Evolutionary conservation across 768 basidiomycete genomes (phyloP).

Genomic region (Galerina marginata): DNA sequence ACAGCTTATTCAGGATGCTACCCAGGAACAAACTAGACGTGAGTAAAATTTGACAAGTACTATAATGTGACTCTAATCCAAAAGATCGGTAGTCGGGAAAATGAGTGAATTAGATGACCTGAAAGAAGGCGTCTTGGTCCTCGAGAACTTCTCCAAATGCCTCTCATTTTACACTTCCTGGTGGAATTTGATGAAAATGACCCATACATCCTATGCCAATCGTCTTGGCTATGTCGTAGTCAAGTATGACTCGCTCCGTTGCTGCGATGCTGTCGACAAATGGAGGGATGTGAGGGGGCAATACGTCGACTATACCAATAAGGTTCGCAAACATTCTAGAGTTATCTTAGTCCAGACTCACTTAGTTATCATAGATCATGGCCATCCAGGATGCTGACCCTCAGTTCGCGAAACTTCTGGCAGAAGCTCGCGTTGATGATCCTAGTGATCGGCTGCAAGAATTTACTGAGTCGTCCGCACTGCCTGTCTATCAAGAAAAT

Average conservation of each 20-base stretch:
- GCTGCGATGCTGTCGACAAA: neutral
- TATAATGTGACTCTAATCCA: neutral
- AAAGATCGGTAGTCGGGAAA: neutral
- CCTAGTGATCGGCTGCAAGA: too few relatives aligned
- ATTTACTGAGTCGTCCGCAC: neutral
- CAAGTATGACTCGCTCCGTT: constrained; percentile 1
- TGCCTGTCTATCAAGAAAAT: too few relatives aligned
- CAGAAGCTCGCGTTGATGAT: neutral
- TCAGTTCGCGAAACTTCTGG: too few relatives aligned
- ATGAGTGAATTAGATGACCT: neutral
- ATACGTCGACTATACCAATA: constrained; percentile 9
- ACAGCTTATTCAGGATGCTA: neutral
- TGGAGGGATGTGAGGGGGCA: constrained; percentile 9
- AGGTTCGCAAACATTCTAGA: neutral
- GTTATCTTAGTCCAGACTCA: too few relatives aligned
- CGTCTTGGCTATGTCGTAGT: neutral
- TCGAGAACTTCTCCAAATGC: constrained; percentile 11
- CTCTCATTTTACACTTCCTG: constrained; percentile 9
- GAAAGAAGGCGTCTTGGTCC: constrained; percentile 1
- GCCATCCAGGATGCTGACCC: too few relatives aligned
- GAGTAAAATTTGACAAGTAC: neutral
- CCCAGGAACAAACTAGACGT: neutral
- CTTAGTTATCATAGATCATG: too few relatives aligned
- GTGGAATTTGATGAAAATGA: constrained; percentile 12
- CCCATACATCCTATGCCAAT: neutral